These are phyloP conservation scores for Babesia divergens DNA, from an alignment of 169 alveolate species.

Conservation along the genomic window DNA sequence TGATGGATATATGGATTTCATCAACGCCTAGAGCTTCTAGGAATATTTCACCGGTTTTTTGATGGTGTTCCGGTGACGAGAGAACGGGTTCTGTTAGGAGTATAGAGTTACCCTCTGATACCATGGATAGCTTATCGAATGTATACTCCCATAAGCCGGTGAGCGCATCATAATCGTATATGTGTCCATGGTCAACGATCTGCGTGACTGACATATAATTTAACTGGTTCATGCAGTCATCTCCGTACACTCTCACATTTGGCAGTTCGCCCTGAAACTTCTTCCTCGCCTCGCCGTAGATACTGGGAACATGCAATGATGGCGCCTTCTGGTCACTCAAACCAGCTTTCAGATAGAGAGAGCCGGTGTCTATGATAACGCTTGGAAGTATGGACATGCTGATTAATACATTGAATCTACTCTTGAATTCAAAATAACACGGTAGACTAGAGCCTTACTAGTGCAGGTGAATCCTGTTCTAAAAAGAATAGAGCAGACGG, in stretches of 20 bases:
- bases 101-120: constrained; percentile 40
- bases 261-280: constrained; percentile 17
- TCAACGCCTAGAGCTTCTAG: constrained; percentile 78
- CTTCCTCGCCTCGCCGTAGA: constrained; percentile 29
- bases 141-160: constrained; percentile 36
- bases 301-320: constrained; percentile 4
- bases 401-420: neutral
- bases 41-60: constrained; percentile 80
- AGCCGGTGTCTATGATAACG: constrained; percentile 55
- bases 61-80: constrained; percentile 65
- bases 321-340: constrained; percentile 41
- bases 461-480: no score
- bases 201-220: constrained; percentile 57
- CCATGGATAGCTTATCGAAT: constrained; percentile 27
- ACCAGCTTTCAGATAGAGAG: constrained; percentile 49
- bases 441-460: no score
- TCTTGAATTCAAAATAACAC: no score
- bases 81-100: constrained; percentile 71
- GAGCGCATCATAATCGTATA: constrained; percentile 32
- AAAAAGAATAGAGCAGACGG: no score
- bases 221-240: constrained; percentile 56
- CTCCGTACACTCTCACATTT: constrained; percentile 41
- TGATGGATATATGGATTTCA: constrained; percentile 77
- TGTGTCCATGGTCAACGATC: constrained; percentile 70
- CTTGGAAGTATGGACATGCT: constrained; percentile 48